These are phyloP conservation scores for Tetrastigma voinierianum DNA, from an alignment of 164 flowering plant genomes.

Conservation along the genomic window DNA sequence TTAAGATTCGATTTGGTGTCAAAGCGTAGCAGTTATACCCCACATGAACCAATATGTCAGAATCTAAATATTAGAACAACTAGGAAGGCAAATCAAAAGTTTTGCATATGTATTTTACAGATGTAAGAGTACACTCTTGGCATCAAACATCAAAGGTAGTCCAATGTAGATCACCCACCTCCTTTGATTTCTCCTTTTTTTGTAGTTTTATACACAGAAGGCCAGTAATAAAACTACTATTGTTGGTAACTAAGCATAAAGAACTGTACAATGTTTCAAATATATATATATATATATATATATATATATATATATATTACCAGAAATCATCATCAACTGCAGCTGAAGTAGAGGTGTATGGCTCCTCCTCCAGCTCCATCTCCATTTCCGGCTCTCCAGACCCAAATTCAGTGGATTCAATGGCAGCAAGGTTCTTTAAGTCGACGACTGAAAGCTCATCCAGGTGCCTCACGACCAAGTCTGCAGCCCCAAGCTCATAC, in stretches of 20 bases:
- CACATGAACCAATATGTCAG: too few relatives aligned
- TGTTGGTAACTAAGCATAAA: conserved; percentile 6
- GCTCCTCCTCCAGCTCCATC: conserved; percentile 59
- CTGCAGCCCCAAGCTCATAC: conserved; percentile 94
- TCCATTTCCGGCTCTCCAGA: conserved; percentile 65
- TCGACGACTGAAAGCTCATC: conserved; percentile 93
- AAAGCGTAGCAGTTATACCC: too few relatives aligned
- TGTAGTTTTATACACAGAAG: conserved; percentile 21
- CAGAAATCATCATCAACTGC: conserved; percentile 58
- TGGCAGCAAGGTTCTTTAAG: conserved; percentile 84
- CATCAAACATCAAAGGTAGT: conserved; percentile 17
- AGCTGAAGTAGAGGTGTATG: conserved; percentile 33
- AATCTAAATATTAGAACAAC: background rate
- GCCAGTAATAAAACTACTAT: conserved; percentile 12
- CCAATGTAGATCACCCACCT: conserved; percentile 31
- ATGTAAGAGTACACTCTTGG: conserved; percentile 11
- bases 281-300: too few relatives aligned
- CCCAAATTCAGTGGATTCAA: conserved; percentile 63
- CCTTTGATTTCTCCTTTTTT: background rate
- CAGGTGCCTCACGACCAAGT: conserved; percentile 76
- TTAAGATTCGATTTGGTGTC: too few relatives aligned
- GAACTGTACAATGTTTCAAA: conserved; percentile 36
- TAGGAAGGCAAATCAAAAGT: background rate
- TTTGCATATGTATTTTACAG: conserved; percentile 8
- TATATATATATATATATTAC: too few relatives aligned